phyloP scores from a whole-genome alignment of 2,329 filamentous ascomycete species.

The Neurospora sp. region DNA sequence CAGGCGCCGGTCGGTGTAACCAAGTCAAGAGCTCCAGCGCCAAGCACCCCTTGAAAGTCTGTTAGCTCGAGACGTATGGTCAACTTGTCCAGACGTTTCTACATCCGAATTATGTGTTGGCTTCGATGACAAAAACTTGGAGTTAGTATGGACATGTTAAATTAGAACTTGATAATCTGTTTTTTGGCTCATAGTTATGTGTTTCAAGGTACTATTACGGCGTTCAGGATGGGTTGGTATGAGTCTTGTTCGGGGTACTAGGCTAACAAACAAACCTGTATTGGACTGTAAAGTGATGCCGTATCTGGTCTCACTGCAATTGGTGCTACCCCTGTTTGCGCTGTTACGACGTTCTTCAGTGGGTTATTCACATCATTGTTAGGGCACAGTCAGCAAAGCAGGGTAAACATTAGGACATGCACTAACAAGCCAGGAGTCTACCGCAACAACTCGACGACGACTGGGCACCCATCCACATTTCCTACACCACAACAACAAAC shows the following conservation, averaged over 20 bases:
- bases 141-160: too few species aligned
- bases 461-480: background rate
- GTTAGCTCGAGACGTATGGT: background rate
- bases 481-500: background rate
- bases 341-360: background rate
- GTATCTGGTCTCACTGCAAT: background rate
- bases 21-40: too few species aligned
- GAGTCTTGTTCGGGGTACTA: too few species aligned
- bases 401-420: background rate
- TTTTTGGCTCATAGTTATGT: too few species aligned
- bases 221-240: too few species aligned
- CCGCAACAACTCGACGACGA: background rate
- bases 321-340: background rate
- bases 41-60: background rate
- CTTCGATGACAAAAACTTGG: too few species aligned
- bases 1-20: too few species aligned
- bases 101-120: too few species aligned
- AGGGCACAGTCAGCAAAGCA: background rate
- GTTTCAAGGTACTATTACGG: too few species aligned
- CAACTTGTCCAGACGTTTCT: background rate
- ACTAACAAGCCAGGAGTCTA: background rate
- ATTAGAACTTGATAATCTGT: too few species aligned
- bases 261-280: too few species aligned
- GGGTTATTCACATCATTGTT: background rate
- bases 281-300: too few species aligned